These are phyloP conservation scores for Suhomyces sp. DNA, from an alignment of 805 yeast species.

Conservation along the genomic window DNA sequence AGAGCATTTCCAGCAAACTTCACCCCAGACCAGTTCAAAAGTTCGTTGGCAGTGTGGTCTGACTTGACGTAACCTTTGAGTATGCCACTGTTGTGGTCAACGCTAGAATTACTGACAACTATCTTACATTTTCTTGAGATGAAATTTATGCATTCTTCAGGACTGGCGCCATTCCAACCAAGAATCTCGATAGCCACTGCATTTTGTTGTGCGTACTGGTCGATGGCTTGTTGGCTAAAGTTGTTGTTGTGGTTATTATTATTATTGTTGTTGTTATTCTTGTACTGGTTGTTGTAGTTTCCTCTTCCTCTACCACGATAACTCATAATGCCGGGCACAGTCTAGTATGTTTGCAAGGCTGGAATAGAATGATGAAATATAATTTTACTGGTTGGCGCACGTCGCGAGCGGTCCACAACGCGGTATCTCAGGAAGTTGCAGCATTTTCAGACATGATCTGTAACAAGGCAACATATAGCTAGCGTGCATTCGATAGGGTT, in stretches of 20 bases:
- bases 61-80: constrained; percentile 58
- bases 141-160: constrained; percentile 66
- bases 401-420: background rate
- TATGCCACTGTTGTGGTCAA: constrained; percentile 48
- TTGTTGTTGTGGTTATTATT: constrained; percentile 15
- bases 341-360: background rate
- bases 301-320: constrained; percentile 35
- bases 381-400: background rate
- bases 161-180: constrained; percentile 81
- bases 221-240: constrained; percentile 19
- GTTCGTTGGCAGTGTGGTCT: constrained; percentile 54
- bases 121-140: constrained; percentile 65
- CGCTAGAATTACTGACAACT: constrained; percentile 48
- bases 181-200: constrained; percentile 56
- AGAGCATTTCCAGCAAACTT: constrained; percentile 74
- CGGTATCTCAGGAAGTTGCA: background rate
- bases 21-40: constrained; percentile 68
- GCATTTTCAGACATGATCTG: background rate
- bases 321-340: constrained; percentile 26
- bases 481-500: background rate
- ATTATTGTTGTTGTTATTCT: constrained; percentile 13
- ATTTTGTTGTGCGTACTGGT: constrained; percentile 29
- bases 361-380: background rate
- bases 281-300: constrained; percentile 11
- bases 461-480: background rate